Conservation (phyloP, 2,329 filamentous ascomycete genomes). For the Hymenoscyphus salicellus region DNA sequence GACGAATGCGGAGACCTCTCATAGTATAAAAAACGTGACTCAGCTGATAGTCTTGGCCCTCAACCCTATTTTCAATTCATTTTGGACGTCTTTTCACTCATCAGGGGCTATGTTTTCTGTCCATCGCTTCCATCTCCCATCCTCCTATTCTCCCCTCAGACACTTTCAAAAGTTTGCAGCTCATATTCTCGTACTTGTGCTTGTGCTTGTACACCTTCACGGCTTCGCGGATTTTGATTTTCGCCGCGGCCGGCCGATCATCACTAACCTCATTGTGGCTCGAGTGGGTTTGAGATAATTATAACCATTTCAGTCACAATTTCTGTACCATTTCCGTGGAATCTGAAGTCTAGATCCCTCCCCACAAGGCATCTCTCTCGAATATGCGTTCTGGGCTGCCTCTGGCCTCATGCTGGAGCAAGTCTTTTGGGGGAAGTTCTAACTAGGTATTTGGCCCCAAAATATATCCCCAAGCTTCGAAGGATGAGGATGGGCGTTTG, state of each 20-base stretch:
- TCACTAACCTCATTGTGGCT: neutral
- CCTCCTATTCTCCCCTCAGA: neutral
- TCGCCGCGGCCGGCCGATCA: neutral
- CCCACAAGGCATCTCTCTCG: too few species aligned
- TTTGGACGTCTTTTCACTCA: neutral
- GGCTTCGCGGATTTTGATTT: neutral
- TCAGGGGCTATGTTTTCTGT: neutral
- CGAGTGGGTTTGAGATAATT: conserved; percentile 1
- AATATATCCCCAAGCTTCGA: neutral
- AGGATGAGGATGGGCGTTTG: neutral
- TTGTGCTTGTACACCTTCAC: neutral
- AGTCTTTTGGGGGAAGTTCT: too few species aligned
- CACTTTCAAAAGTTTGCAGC: neutral
- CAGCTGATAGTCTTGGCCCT: neutral
- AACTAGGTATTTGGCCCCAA: too few species aligned
- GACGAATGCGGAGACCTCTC: neutral
- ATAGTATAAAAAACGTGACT: neutral
- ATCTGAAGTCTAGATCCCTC: too few species aligned
- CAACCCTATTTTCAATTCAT: neutral
- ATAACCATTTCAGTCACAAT: neutral
- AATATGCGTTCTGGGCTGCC: too few species aligned
- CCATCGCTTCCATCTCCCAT: neutral
- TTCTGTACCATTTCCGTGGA: too few species aligned
- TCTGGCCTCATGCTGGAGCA: too few species aligned
- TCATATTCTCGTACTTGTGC: neutral